Evolutionary conservation across 345 rosid genomes (phyloP).

Genomic region (Isatis tinctoria): DNA sequence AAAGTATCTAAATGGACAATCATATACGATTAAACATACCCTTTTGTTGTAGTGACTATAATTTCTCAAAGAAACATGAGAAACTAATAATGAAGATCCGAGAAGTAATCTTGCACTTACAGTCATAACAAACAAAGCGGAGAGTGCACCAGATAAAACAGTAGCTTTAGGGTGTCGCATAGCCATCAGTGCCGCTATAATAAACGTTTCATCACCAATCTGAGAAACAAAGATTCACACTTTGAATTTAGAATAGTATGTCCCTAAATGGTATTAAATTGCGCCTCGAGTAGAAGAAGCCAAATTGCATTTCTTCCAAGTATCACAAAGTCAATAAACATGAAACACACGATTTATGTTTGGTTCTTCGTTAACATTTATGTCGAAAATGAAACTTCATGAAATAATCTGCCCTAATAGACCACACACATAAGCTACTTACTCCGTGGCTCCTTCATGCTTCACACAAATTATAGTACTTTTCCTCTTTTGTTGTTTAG

Average conservation of each 20-base stretch:
- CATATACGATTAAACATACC: not conserved
- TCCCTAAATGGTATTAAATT: not conserved
- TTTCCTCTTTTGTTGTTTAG: not conserved
- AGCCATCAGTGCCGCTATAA: constrained; percentile 99
- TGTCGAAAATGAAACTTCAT: not conserved
- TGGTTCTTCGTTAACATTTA: too few relatives aligned
- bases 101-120: constrained; percentile 40
- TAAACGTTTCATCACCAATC: constrained; percentile 99
- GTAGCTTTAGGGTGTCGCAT: constrained; percentile 98
- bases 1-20: constrained; percentile 63
- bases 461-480: not conserved
- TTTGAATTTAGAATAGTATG: not conserved
- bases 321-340: not conserved
- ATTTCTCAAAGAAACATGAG: not conserved
- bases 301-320: not conserved
- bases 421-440: not conserved
- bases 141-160: constrained; percentile 88
- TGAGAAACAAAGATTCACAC: constrained; percentile 20
- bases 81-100: not conserved
- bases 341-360: not conserved
- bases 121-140: constrained; percentile 94
- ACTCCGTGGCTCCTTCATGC: not conserved
- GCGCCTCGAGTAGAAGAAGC: not conserved
- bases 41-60: not conserved
- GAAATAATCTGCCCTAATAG: not conserved